Percentiles rank a stretch among this genome's conserved stretches.
Evolutionary conservation across 805 yeast genomes (phyloP).

Genomic region (Dipodascopsis tothii): DNA sequence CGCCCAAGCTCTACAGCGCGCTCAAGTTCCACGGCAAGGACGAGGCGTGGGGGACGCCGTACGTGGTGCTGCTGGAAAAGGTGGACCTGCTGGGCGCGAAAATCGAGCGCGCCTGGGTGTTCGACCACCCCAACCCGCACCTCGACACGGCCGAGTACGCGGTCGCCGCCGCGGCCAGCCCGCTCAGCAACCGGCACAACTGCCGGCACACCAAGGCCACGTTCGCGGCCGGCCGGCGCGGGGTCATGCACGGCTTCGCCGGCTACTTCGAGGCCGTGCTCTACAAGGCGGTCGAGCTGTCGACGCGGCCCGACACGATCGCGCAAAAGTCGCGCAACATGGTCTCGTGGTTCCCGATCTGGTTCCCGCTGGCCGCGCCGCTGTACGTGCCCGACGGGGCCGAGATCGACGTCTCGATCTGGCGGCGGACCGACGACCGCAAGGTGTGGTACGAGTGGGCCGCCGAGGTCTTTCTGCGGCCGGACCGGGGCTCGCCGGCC

Average conservation of each 20-base stretch:
- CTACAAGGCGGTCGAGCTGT: slow-evolving; percentile 50
- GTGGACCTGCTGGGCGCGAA: slow-evolving; percentile 42
- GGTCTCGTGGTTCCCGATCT: slow-evolving; percentile 62
- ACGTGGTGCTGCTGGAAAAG: slow-evolving; percentile 38
- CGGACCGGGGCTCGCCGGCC: slow-evolving; percentile 21
- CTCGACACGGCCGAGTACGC: neutral
- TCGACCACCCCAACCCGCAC: slow-evolving; percentile 42
- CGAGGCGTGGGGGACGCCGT: slow-evolving; percentile 33
- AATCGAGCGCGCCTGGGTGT: slow-evolving; percentile 53
- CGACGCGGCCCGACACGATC: slow-evolving; percentile 41
- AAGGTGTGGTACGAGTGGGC: slow-evolving; percentile 67
- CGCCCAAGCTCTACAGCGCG: slow-evolving; percentile 43
- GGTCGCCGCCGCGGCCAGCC: neutral
- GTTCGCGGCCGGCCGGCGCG: slow-evolving; percentile 40
- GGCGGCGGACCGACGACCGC: slow-evolving; percentile 39
- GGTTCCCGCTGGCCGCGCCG: slow-evolving; percentile 46
- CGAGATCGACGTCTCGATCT: slow-evolving; percentile 46
- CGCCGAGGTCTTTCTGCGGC: slow-evolving; percentile 41
- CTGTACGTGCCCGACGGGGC: slow-evolving; percentile 44
- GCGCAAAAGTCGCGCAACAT: slow-evolving; percentile 37
- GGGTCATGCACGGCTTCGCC: slow-evolving; percentile 61
- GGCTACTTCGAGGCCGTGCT: slow-evolving; percentile 70
- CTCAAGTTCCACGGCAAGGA: slow-evolving; percentile 14
- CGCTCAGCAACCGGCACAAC: slow-evolving; percentile 20
- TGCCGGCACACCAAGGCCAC: slow-evolving; percentile 30